Evolutionary conservation across 2,329 filamentous ascomycete species (phyloP), one percentile per base, ranked within the genome.

Genomic region (Aphanocladium album): DNA sequence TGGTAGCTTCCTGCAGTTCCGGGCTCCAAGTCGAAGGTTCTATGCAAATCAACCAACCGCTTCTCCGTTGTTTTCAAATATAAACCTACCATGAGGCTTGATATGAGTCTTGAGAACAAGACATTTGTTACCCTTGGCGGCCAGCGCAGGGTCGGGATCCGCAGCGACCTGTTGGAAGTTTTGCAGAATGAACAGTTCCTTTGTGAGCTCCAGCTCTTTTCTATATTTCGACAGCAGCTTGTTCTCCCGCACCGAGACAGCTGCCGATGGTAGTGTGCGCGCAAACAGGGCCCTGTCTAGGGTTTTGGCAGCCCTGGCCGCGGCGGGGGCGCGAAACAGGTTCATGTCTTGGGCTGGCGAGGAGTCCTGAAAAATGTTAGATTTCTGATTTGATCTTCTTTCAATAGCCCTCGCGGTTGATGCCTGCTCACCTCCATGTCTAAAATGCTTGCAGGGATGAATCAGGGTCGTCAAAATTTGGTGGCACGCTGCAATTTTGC

Each of bases 201-300:
- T 80, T 62, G 83, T 87, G 65, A 80, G 82, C 30, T 83, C 77
- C 33, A 97, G 78, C 47, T 83, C 79, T 67, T 85, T 85, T 64
- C 90, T 84, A 71, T 90, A 87, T 64, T 80, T 83, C 25, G 88
- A 83, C 60, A 98, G 91, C 67, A 91, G 84, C 66, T 85, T 89
- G 63, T 83, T 83, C 70, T 95, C 89, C 65, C 85, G 83, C 49
- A 98, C 80, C 41, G 89, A 84, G 7, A 92, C 93, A 2, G 92
- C 93, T 9, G 91, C 84, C 25, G 93, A 79, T 25, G 88, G 86
- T 60, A 96, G 77, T 1, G 82, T 89, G 72, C 88, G 91, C 57
- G 84, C 80, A 78, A 98, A 98, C 64, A 96, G 87, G 17, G 88
- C 82, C 66, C 90, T 87, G 77, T 99, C 93, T 64, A 99, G 85